Percentiles rank a stretch among this genome's conserved stretches.
Conservation (phyloP, 192 early-diverging fungal species). For the Linnemannia elongata region DNA sequence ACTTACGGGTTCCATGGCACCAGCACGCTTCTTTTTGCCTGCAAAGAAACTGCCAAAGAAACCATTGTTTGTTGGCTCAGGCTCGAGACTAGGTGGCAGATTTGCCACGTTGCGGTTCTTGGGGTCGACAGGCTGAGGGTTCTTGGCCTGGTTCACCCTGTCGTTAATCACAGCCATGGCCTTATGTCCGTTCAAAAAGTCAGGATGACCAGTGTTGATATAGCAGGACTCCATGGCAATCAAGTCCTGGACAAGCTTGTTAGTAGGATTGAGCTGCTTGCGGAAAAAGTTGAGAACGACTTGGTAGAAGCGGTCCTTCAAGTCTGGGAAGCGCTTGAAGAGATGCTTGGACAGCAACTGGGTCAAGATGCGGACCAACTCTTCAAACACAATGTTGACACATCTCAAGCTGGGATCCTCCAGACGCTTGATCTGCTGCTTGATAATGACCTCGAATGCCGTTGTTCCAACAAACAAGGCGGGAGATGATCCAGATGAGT, state of each 20-base stretch:
- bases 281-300: slow-evolving; percentile 96
- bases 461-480: slow-evolving; percentile 98
- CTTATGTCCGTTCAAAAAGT: slow-evolving; percentile 98
- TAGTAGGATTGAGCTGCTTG: slow-evolving; percentile 90
- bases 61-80: slow-evolving; percentile 65
- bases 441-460: slow-evolving; percentile 99
- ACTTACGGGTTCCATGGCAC: slow-evolving; percentile 77
- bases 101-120: slow-evolving; percentile 49
- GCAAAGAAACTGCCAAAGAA: slow-evolving; percentile 99
- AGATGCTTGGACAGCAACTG: slow-evolving; percentile 91
- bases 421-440: slow-evolving; percentile 98
- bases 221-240: slow-evolving; percentile 95
- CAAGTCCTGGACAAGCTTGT: slow-evolving; percentile 94
- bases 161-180: slow-evolving; percentile 96
- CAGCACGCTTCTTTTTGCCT: slow-evolving; percentile 81
- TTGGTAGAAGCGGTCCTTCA: slow-evolving; percentile 93
- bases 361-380: slow-evolving; percentile 96
- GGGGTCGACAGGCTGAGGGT: slow-evolving; percentile 52
- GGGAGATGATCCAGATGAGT: slow-evolving; percentile 96
- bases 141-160: slow-evolving; percentile 78
- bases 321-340: slow-evolving; percentile 96
- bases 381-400: slow-evolving; percentile 96
- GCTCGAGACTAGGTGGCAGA: slow-evolving; percentile 50
- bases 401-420: slow-evolving; percentile 99
- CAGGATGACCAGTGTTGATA: slow-evolving; percentile 99